These are phyloP conservation scores for Blepharisma undulans DNA, from an alignment of 169 alveolate genomes.

Conservation along the genomic window DNA sequence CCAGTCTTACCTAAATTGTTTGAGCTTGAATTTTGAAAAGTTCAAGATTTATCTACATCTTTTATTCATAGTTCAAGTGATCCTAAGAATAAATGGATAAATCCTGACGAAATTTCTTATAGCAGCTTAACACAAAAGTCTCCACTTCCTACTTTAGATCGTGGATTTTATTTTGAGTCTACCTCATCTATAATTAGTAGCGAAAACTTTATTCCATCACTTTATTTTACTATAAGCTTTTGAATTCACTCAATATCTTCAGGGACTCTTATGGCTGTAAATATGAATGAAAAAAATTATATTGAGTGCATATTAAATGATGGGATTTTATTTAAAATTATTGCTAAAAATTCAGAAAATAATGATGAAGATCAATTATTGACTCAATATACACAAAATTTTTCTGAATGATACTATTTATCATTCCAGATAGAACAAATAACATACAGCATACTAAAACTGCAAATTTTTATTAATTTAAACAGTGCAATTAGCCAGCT, in stretches of 20 bases:
- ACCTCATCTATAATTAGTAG: neutral
- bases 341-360: neutral
- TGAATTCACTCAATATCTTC: neutral
- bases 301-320: neutral
- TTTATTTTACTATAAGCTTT: neutral
- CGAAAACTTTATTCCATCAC: neutral
- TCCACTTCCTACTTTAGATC: neutral
- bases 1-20: neutral
- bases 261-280: neutral
- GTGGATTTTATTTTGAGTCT: conserved; percentile 5
- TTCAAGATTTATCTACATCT: neutral
- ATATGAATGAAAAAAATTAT: too few relatives aligned
- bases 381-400: too few relatives aligned
- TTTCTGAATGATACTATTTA: too few relatives aligned
- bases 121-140: neutral
- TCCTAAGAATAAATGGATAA: neutral
- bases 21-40: neutral
- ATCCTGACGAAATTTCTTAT: neutral
- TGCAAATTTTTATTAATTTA: too few relatives aligned
- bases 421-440: neutral
- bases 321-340: neutral
- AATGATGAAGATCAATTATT: neutral
- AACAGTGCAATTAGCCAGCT: neutral
- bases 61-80: too few relatives aligned
- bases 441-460: too few relatives aligned